Percentiles rank a stretch among this genome's conserved stretches.
phyloP scores from a whole-genome alignment of 2,329 filamentous ascomycete genomes.

The Setomelanomma holmii region DNA sequence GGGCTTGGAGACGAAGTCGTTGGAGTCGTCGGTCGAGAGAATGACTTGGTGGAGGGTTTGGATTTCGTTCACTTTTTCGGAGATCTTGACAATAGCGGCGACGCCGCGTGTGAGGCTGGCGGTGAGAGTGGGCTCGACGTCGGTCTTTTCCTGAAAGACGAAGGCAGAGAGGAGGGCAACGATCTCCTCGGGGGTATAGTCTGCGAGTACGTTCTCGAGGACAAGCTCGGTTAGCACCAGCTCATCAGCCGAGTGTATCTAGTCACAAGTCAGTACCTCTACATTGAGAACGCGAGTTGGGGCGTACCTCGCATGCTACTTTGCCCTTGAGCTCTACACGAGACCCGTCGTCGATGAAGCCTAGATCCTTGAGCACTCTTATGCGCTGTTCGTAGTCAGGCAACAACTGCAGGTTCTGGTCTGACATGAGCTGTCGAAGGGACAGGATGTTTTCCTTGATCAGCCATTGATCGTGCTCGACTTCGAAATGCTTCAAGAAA shows the following conservation, averaged over 20 bases:
- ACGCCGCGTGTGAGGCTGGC: conserved; percentile 82
- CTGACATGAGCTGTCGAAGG: conserved; percentile 86
- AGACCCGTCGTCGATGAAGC: conserved; percentile 85
- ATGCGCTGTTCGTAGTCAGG: conserved; percentile 97
- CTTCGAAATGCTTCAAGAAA: conserved; percentile 92
- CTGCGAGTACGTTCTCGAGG: conserved; percentile 92
- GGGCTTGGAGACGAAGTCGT: conserved; percentile 86
- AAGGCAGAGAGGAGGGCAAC: conserved; percentile 92
- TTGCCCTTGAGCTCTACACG: conserved; percentile 97
- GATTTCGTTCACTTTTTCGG: conserved; percentile 88
- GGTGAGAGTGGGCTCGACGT: conserved; percentile 79
- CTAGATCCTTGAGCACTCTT: conserved; percentile 86
- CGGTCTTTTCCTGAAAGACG: conserved; percentile 97
- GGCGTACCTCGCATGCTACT: conserved; percentile 82
- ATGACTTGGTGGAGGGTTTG: conserved; percentile 94
- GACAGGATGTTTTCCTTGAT: conserved; percentile 92
- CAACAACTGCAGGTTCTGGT: conserved; percentile 93
- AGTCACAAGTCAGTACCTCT: no score
- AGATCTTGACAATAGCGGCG: conserved; percentile 85
- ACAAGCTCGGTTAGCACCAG: conserved; percentile 95
- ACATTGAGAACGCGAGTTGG: no score
- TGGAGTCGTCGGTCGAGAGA: conserved; percentile 84
- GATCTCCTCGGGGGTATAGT: conserved; percentile 96
- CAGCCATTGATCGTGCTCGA: conserved; percentile 96
- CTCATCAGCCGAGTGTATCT: conserved; percentile 94